A percentile compares a stretch with the other conserved stretches of the same genome.
Evolutionary conservation across 208 protist species (phyloP).

Genomic region (Acanthamoeba rhysodes): DNA sequence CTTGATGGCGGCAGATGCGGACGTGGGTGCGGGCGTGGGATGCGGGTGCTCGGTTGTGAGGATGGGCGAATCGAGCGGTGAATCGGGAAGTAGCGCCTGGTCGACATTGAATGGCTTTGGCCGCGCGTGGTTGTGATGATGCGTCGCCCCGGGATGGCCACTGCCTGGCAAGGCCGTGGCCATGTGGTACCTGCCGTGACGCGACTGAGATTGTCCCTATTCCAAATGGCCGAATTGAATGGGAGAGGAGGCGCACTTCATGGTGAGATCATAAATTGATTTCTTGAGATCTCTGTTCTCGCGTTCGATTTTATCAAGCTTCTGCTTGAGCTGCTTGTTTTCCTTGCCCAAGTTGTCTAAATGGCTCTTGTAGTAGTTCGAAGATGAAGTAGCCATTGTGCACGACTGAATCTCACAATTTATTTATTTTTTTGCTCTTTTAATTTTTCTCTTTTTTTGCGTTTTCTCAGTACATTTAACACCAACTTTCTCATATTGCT

Average conservation of each 20-base stretch:
- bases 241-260: neutral
- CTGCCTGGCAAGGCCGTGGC: neutral
- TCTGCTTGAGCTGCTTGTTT: conserved; percentile 78
- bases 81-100: neutral
- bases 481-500: too few relatives aligned
- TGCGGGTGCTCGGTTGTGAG: neutral
- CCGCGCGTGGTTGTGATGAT: neutral
- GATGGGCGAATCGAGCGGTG: neutral
- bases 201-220: too few relatives aligned
- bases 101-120: neutral
- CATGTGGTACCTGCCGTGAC: neutral
- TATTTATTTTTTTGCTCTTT: too few relatives aligned
- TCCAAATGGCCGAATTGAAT: neutral
- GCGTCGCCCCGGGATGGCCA: neutral
- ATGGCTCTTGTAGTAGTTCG: conserved; percentile 73
- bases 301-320: conserved; percentile 81
- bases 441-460: too few relatives aligned
- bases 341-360: conserved; percentile 78
- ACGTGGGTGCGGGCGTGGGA: neutral
- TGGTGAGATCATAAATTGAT: conserved; percentile 82
- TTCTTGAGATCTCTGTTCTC: conserved; percentile 85
- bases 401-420: neutral
- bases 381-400: neutral
- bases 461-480: too few relatives aligned
- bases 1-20: neutral